Percentiles rank a stretch among this genome's conserved stretches.
These are phyloP conservation scores for Cryptosporidium sp. DNA, from an alignment of 169 alveolate species.

Conservation along the genomic window DNA sequence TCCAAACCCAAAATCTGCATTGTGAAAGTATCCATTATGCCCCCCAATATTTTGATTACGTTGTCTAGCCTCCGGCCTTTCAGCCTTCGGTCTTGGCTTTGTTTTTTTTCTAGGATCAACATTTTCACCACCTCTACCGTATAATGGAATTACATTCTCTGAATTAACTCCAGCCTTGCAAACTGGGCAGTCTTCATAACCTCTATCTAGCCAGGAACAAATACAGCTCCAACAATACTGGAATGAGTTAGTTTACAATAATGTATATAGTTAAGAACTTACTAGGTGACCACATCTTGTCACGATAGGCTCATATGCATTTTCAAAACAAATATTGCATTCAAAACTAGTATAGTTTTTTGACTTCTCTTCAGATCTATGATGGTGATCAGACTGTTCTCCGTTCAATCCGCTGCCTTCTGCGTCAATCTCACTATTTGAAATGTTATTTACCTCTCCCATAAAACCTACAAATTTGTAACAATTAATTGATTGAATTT, in stretches of 20 bases:
- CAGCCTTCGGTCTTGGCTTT: slow-evolving; percentile 74
- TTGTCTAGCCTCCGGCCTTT: slow-evolving; percentile 74
- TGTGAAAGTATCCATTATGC: slow-evolving; percentile 4
- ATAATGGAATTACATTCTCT: slow-evolving; percentile 92
- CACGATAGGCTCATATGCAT: slow-evolving; percentile 96
- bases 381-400: slow-evolving; percentile 2
- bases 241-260: background rate
- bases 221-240: slow-evolving; percentile 94
- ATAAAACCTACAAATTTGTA: background rate
- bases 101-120: slow-evolving; percentile 83
- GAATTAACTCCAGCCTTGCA: slow-evolving; percentile 94
- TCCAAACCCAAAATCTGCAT: slow-evolving; percentile 12
- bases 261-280: slow-evolving; percentile 69
- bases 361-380: slow-evolving; percentile 27
- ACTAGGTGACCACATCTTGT: slow-evolving; percentile 97
- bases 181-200: slow-evolving; percentile 92
- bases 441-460: background rate
- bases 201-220: slow-evolving; percentile 92
- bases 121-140: slow-evolving; percentile 85
- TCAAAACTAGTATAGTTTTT: slow-evolving; percentile 85
- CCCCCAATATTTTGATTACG: slow-evolving; percentile 6
- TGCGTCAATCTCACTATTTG: background rate
- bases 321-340: slow-evolving; percentile 97
- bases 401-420: background rate
- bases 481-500: background rate